These are phyloP conservation scores for Salix suchowensis DNA, from an alignment of 345 rosid species.

Conservation along the genomic window DNA sequence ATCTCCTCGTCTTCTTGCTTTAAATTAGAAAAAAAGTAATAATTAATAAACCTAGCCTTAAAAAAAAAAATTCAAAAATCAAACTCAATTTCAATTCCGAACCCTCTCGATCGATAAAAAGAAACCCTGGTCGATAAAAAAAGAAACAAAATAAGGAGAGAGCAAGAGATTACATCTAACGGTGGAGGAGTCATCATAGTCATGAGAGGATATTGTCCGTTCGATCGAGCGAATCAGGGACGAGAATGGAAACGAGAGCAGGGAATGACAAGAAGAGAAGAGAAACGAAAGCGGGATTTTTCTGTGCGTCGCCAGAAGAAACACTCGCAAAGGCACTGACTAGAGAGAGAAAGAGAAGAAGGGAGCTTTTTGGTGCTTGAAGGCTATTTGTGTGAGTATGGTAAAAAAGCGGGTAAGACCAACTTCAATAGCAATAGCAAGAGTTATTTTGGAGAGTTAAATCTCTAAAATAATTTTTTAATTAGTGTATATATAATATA, in stretches of 20 bases:
- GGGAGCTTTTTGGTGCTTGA: conserved; percentile 9
- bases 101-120: not conserved
- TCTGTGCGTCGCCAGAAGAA: conserved; percentile 11
- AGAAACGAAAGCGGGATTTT: conserved; percentile 20
- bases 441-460: too few relatives aligned
- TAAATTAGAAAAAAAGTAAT: conserved; percentile 18
- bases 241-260: not conserved
- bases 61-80: conserved; percentile 5
- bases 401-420: not conserved
- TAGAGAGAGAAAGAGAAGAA: conserved; percentile 18
- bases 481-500: too few relatives aligned
- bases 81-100: not conserved
- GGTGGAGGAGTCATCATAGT: conserved; percentile 83
- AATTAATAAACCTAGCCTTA: not conserved
- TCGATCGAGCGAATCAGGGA: conserved; percentile 33
- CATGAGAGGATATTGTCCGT: conserved; percentile 41
- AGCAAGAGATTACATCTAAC: conserved; percentile 49
- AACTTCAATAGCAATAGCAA: too few relatives aligned
- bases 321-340: conserved; percentile 25
- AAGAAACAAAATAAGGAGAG: conserved; percentile 13
- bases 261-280: not conserved
- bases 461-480: too few relatives aligned
- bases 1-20: conserved; percentile 92
- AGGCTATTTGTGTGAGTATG: conserved; percentile 33
- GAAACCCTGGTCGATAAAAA: conserved; percentile 1